Evolutionary conservation across 371 early-diverging fungal genomes (phyloP).

Genomic region (Mortierella sp.): DNA sequence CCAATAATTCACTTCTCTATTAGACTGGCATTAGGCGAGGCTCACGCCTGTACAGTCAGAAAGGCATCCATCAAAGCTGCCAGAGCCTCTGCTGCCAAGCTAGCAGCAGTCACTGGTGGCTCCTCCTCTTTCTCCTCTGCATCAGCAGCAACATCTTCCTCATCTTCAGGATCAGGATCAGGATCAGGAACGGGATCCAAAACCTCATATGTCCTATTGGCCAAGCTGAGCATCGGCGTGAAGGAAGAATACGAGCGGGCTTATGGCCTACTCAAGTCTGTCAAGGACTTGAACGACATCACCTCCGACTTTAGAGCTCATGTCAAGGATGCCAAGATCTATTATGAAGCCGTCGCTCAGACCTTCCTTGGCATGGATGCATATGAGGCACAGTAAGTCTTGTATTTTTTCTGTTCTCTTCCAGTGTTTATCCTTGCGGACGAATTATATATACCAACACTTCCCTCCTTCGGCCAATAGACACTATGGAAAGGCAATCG

Average conservation of each 20-base stretch:
- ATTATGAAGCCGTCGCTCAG: constrained; percentile 66
- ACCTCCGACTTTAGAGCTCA: constrained; percentile 67
- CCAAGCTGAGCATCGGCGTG: constrained; percentile 71
- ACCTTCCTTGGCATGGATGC: constrained; percentile 72
- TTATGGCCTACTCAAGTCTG: constrained; percentile 67
- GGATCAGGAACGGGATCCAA: constrained; percentile 64
- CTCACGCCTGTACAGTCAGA: constrained; percentile 44
- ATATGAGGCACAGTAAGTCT: constrained; percentile 69
- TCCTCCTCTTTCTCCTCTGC: constrained; percentile 1
- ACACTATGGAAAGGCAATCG: constrained; percentile 71
- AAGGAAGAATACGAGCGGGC: constrained; percentile 74
- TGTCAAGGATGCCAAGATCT: constrained; percentile 62
- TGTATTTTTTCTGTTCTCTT: background rate
- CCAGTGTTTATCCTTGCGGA: too few species aligned
- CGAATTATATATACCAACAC: background rate
- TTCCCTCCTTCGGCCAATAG: constrained; percentile 27
- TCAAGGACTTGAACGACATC: constrained; percentile 65
- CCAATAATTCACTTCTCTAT: too few species aligned
- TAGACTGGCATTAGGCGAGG: constrained; percentile 47
- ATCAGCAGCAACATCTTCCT: constrained; percentile 28
- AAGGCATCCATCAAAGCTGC: constrained; percentile 48
- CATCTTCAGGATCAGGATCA: constrained; percentile 56
- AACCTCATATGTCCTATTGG: constrained; percentile 66
- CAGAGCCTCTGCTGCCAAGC: constrained; percentile 27
- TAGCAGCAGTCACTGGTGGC: too few species aligned